phyloP scores from a whole-genome alignment of 495 filamentous ascomycete species.

The Collariella sp. region DNA sequence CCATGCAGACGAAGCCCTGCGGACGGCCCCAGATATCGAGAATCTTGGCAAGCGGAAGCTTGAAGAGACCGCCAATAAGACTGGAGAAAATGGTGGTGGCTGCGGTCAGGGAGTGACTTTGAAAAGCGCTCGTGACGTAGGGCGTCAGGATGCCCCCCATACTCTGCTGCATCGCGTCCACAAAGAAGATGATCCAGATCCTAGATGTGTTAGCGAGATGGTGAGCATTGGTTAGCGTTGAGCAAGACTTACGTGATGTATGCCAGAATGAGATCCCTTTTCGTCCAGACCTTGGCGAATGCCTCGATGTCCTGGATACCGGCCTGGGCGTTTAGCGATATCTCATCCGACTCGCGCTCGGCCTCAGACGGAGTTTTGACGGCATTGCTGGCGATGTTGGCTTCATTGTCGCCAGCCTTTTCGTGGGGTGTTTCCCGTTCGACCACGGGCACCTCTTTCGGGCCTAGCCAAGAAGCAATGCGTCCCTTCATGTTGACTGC shows the following conservation, averaged over 20 bases:
- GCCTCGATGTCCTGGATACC: constrained; percentile 24
- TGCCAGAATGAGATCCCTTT: constrained; percentile 14
- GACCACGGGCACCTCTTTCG: constrained; percentile 12
- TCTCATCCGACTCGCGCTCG: constrained; percentile 17
- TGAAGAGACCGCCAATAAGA: constrained; percentile 52
- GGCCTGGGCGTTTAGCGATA: constrained; percentile 17
- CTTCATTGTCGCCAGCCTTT: constrained; percentile 18
- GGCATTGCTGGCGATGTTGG: constrained; percentile 2
- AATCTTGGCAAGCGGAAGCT: constrained; percentile 55
- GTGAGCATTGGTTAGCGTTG: background rate
- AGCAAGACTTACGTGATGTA: constrained; percentile 20
- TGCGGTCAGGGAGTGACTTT: constrained; percentile 39
- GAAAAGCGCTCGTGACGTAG: constrained; percentile 41
- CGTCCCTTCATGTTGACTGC: background rate
- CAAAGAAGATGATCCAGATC: constrained; percentile 45
- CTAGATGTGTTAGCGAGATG: constrained; percentile 16
- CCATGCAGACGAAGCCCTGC: constrained; percentile 34
- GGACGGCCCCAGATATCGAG: constrained; percentile 56
- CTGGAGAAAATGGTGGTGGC: constrained; percentile 41
- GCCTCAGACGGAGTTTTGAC: background rate
- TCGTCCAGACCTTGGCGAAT: constrained; percentile 23
- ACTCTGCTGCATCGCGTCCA: constrained; percentile 38
- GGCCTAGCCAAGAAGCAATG: constrained; percentile 6
- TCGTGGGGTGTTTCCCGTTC: constrained; percentile 10
- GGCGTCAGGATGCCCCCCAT: constrained; percentile 34